Evolutionary conservation across 2,329 filamentous ascomycete genomes (phyloP).

Genomic region (Hortaea werneckii): DNA sequence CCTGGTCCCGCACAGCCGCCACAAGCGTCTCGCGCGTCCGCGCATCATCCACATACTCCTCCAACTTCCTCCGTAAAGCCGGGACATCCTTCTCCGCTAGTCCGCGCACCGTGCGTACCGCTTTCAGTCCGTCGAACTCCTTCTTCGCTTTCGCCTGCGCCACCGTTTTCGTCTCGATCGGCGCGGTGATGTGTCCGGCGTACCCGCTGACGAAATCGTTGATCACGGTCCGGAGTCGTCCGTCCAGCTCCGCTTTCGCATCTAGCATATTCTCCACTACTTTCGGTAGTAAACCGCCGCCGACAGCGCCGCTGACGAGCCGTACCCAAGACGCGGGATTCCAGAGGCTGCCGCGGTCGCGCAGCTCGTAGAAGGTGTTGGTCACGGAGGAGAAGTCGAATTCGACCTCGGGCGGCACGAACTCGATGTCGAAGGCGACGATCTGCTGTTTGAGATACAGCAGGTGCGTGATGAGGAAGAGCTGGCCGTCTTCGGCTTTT

Average conservation of each 20-base stretch:
- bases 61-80: slow-evolving; percentile 45
- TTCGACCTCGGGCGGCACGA: slow-evolving; percentile 53
- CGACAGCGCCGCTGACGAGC: slow-evolving; percentile 38
- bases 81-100: slow-evolving; percentile 50
- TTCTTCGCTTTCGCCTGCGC: slow-evolving; percentile 8
- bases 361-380: slow-evolving; percentile 57
- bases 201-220: slow-evolving; percentile 55
- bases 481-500: slow-evolving; percentile 63
- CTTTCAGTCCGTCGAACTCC: slow-evolving; percentile 22
- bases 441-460: slow-evolving; percentile 93
- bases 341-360: slow-evolving; percentile 55
- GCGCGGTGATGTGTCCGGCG: slow-evolving; percentile 46
- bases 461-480: slow-evolving; percentile 92
- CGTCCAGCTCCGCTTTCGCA: slow-evolving; percentile 58
- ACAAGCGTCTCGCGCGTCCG: slow-evolving; percentile 57
- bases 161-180: slow-evolving; percentile 23
- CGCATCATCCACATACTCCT: slow-evolving; percentile 54
- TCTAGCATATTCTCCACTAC: slow-evolving; percentile 64
- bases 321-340: slow-evolving; percentile 53
- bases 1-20: slow-evolving; percentile 54
- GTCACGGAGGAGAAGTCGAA: slow-evolving; percentile 58
- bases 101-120: slow-evolving; percentile 37
- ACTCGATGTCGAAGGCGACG: slow-evolving; percentile 87
- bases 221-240: slow-evolving; percentile 51
- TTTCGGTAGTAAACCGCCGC: slow-evolving; percentile 46